Percentiles rank a stretch among this genome's conserved stretches.
phyloP scores from a whole-genome alignment of 495 filamentous ascomycete species.

The Tuber borchii region DNA sequence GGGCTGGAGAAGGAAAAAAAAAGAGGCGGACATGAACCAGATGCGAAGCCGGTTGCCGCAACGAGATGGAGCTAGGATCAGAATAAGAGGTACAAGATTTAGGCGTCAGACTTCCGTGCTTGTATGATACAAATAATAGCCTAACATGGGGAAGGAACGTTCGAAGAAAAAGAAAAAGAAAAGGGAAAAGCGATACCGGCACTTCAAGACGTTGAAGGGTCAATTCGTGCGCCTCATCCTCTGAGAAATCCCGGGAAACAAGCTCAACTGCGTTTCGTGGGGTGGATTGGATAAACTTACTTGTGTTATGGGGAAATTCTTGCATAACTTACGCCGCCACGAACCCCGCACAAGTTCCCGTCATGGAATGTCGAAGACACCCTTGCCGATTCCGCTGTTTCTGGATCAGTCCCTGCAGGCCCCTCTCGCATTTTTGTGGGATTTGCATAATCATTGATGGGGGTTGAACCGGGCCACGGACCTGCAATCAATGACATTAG shows the following conservation, averaged over 20 bases:
- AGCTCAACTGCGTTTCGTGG: not conserved
- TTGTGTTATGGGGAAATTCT: not conserved
- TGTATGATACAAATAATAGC: not conserved
- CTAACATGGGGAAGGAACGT: not conserved
- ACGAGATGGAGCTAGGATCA: not conserved
- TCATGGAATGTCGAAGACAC: constrained; percentile 19
- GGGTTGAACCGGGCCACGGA: not conserved
- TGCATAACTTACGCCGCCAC: constrained; percentile 6
- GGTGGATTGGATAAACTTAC: constrained; percentile 9
- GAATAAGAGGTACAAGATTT: not conserved
- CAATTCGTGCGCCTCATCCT: not conserved
- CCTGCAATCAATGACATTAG: constrained; percentile 7
- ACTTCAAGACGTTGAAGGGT: not conserved
- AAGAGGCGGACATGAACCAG: not conserved
- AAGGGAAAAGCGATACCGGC: not conserved
- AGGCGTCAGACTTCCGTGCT: not conserved
- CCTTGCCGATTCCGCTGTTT: constrained; percentile 17
- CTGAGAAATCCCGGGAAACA: not conserved
- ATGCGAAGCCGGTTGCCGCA: not conserved
- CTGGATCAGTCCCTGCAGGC: constrained; percentile 12
- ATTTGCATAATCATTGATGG: not conserved
- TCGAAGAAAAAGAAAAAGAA: not conserved
- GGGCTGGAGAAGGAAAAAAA: not conserved
- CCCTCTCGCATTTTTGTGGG: not conserved
- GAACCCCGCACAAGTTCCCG: constrained; percentile 24